Conservation (phyloP, 805 yeast species). For the Suhomyces xylopsoci region DNA sequence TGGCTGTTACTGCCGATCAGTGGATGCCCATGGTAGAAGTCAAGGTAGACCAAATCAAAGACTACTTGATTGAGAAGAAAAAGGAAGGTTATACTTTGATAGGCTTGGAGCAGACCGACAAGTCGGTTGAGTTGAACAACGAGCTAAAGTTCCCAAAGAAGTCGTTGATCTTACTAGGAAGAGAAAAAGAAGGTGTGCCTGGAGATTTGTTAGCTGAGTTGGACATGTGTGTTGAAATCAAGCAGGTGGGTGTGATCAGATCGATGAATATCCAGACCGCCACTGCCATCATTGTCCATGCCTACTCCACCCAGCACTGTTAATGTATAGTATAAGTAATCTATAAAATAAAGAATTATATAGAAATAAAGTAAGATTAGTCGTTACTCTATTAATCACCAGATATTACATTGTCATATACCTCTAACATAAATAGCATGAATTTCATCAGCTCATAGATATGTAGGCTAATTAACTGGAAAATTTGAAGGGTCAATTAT, state of each 20-base stretch:
- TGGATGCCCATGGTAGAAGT: conserved; percentile 96
- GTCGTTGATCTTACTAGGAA: conserved; percentile 76
- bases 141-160: conserved; percentile 73
- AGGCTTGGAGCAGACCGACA: conserved; percentile 91
- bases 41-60: conserved; percentile 48
- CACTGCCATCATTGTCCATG: conserved; percentile 89
- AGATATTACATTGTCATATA: too few species aligned
- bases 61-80: conserved; percentile 58
- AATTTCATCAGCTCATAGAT: too few species aligned
- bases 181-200: conserved; percentile 88
- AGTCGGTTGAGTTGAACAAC: conserved; percentile 66
- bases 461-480: too few species aligned
- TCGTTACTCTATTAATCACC: too few species aligned
- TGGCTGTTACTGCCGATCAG: conserved; percentile 89
- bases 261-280: conserved; percentile 98
- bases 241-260: conserved; percentile 87
- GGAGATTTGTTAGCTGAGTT: conserved; percentile 78
- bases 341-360: too few species aligned
- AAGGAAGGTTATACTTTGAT: conserved; percentile 79
- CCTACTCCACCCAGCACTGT: conserved; percentile 73
- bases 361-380: too few species aligned
- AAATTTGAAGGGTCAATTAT: too few species aligned
- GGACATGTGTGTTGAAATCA: conserved; percentile 85
- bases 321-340: conserved; percentile 11
- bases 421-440: too few species aligned